phyloP scores from a whole-genome alignment of 371 early-diverging fungal genomes.

The Mortierella sp. region DNA sequence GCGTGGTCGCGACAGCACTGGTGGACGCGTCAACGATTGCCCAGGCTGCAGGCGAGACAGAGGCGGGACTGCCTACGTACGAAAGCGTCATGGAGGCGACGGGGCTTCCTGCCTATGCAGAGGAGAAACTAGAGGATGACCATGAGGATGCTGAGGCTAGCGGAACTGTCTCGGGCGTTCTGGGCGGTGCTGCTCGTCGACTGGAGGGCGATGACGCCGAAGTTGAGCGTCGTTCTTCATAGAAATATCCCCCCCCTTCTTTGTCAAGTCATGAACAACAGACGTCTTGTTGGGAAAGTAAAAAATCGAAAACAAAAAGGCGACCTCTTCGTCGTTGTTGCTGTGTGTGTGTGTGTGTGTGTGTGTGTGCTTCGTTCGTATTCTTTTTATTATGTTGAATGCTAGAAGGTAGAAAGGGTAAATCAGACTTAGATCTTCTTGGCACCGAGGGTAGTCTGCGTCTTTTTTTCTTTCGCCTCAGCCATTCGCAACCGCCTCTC shows the following conservation, averaged over 20 bases:
- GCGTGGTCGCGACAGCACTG: constrained; percentile 45
- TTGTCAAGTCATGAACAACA: neutral
- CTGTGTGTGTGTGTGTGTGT: too few species aligned
- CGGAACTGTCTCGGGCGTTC: constrained; percentile 44
- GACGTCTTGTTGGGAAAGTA: neutral
- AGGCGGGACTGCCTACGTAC: constrained; percentile 54
- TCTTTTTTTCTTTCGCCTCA: constrained; percentile 69
- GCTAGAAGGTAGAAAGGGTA: neutral
- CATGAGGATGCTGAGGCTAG: constrained; percentile 52
- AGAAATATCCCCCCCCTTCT: neutral
- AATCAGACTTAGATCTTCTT: constrained; percentile 56
- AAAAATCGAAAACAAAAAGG: neutral
- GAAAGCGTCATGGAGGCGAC: constrained; percentile 60
- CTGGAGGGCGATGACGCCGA: constrained; percentile 53
- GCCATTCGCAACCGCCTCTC: constrained; percentile 74
- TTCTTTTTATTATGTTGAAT: neutral
- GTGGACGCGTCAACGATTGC: constrained; percentile 57
- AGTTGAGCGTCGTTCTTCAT: constrained; percentile 26
- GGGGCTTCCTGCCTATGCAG: constrained; percentile 54
- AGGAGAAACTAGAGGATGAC: constrained; percentile 53
- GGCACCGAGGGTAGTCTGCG: constrained; percentile 63
- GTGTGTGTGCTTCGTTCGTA: neutral
- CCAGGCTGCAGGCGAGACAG: constrained; percentile 50
- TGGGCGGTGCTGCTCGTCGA: constrained; percentile 53
- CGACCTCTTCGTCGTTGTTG: too few species aligned